Evolutionary conservation across 2,329 filamentous ascomycete genomes (phyloP), one percentile per base, ranked within the genome.

Genomic region (Trichoderma brevicompactum): DNA sequence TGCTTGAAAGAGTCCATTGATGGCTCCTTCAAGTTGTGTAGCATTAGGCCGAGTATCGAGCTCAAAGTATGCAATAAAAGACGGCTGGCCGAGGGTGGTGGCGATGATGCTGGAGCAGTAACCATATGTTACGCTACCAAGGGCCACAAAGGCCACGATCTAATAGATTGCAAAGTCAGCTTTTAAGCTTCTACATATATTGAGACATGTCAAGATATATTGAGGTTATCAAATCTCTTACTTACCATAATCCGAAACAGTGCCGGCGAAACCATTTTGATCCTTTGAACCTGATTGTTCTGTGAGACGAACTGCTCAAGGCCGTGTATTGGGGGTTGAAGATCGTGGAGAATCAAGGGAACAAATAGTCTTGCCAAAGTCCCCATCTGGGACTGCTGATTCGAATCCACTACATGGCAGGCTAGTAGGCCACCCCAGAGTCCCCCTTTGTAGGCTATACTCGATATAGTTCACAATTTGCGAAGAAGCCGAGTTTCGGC

Each of bases 21-120:
- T 60, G 46, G 56, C 56, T 9, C 56, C 56, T 1, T 34, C 19
- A 8, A 60, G 56, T 43, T 49, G 56, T 46, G 56, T 48, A 43
- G 56, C 46, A 40, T 60, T 60, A 9, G 56, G 28, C 7, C 54
- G 54, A 12, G 54, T 49, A 38, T 60, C 46, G 32, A 60, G 43
- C 1, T 40, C 17, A 28, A 60, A 60, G 46, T 60, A 60, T 2
- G 43, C 46, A 40, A 60, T 38, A 7, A 60, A 60, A 1, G 56
- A 60, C 3, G 43, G 43, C 17, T 48, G 56, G 9, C 56, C 56
- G 7, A 60, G 56, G 6, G 46, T 49, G 7, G 56, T 48, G 43
- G 56, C 56, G 19, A 60, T 49, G 46, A 60, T 60, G 43, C 54
- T 56, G 40, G 54, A 56, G 40, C 54, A 56, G 40, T 56, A 56